phyloP scores from a whole-genome alignment of 2,329 filamentous ascomycete species.

The Cordyceps cateniannulata region DNA sequence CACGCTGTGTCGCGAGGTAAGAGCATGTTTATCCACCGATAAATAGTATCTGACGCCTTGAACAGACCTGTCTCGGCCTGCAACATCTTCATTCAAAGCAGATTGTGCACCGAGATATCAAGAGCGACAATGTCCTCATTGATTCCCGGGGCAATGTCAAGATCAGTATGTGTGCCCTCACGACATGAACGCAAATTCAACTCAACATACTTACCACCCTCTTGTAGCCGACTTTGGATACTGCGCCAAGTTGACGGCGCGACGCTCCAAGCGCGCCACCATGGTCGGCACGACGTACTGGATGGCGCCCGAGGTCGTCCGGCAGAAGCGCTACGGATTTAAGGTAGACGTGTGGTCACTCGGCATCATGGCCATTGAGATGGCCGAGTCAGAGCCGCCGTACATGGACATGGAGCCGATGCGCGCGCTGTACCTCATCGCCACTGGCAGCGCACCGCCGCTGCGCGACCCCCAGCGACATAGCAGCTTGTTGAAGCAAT shows the following conservation, averaged over 20 bases:
- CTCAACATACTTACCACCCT: slow-evolving; percentile 25
- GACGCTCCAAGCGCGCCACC: slow-evolving; percentile 92
- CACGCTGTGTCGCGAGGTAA: slow-evolving; percentile 91
- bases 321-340: slow-evolving; percentile 96
- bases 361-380: slow-evolving; percentile 99
- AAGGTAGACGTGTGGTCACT: slow-evolving; percentile 99
- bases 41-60: slow-evolving; percentile 16
- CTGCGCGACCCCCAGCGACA: slow-evolving; percentile 98
- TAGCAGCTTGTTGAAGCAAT: slow-evolving; percentile 94
- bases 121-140: slow-evolving; percentile 95
- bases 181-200: too few relatives aligned
- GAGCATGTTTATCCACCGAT: slow-evolving; percentile 20
- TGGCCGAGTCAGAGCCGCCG: slow-evolving; percentile 97
- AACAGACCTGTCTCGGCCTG: slow-evolving; percentile 85
- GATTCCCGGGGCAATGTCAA: slow-evolving; percentile 94
- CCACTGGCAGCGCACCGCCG: slow-evolving; percentile 91
- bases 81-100: slow-evolving; percentile 92
- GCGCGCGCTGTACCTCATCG: slow-evolving; percentile 94
- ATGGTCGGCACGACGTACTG: slow-evolving; percentile 99
- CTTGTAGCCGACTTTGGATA: slow-evolving; percentile 91
- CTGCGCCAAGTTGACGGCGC: slow-evolving; percentile 95
- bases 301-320: slow-evolving; percentile 99
- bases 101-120: slow-evolving; percentile 98
- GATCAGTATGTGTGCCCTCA: slow-evolving; percentile 89
- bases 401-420: slow-evolving; percentile 97